Evolutionary conservation across 306 rosid genomes (phyloP).

Genomic region (Lathyrus tuberosus): DNA sequence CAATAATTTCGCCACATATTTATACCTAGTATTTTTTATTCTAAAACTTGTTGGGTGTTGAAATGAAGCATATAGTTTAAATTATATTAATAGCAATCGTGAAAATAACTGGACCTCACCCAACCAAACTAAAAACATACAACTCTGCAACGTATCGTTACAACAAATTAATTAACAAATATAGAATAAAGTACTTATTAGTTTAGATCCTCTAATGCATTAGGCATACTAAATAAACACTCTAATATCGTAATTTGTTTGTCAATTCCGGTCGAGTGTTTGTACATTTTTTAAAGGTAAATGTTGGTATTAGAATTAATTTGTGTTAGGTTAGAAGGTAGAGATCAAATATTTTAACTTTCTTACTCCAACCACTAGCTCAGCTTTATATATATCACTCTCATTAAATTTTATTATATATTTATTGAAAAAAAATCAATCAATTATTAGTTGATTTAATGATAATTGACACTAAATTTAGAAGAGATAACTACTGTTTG

Average conservation of each 20-base stretch:
- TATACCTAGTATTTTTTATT: background rate
- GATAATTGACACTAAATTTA: no score
- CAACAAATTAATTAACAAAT: constrained; percentile 16
- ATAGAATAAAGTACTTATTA: background rate
- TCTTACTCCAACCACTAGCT: background rate
- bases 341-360: background rate
- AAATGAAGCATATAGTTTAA: background rate
- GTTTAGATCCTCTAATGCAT: background rate
- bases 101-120: background rate
- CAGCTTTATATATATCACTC: no score
- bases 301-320: background rate
- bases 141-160: background rate
- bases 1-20: background rate
- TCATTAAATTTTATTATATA: no score
- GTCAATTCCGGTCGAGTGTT: background rate
- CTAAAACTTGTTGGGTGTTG: background rate
- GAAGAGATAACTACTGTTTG: no score
- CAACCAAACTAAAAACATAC: constrained; percentile 20
- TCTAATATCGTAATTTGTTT: constrained; percentile 20
- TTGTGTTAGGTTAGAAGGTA: background rate
- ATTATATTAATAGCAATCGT: background rate
- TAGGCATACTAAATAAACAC: constrained; percentile 13
- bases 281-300: background rate
- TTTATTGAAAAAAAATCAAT: no score
- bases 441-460: no score